Evolutionary conservation across 2,329 filamentous ascomycete species (phyloP).

Genomic region (Juglanconis sp.): DNA sequence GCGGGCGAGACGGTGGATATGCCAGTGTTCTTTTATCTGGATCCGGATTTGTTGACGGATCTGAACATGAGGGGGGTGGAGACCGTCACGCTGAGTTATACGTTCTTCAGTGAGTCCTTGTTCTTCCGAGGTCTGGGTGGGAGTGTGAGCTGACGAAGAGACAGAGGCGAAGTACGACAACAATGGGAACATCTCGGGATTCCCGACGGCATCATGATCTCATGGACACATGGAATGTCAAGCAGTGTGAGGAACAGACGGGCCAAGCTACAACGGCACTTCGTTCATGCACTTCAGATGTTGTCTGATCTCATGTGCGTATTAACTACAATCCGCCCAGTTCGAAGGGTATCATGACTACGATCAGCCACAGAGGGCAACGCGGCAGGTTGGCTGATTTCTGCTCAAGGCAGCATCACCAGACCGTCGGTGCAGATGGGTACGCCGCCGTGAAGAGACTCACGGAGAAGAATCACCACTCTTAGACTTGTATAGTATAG

Average conservation of each 20-base stretch:
- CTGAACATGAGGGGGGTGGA: slow-evolving; percentile 90
- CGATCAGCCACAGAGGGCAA: too few species aligned
- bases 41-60: slow-evolving; percentile 90
- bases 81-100: slow-evolving; percentile 94
- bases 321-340: too few species aligned
- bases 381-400: too few species aligned
- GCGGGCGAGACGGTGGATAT: slow-evolving; percentile 97
- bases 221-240: background rate
- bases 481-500: background rate
- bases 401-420: too few species aligned
- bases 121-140: background rate
- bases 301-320: too few species aligned
- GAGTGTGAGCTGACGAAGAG: slow-evolving; percentile 30
- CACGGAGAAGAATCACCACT: background rate
- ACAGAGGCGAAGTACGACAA: slow-evolving; percentile 81
- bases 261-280: background rate
- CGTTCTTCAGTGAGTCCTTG: slow-evolving; percentile 83
- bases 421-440: background rate
- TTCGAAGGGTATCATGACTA: too few species aligned
- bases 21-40: slow-evolving; percentile 99
- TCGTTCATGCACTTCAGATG: too few species aligned
- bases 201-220: slow-evolving; percentile 22
- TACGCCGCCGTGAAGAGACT: background rate
- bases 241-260: too few species aligned
- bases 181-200: slow-evolving; percentile 61